Percentiles rank a stretch among this genome's conserved stretches.
These are phyloP conservation scores for Climacium dendroides DNA, from an alignment of 225 moss, liverwort and hornwort species.

Conservation along the genomic window DNA sequence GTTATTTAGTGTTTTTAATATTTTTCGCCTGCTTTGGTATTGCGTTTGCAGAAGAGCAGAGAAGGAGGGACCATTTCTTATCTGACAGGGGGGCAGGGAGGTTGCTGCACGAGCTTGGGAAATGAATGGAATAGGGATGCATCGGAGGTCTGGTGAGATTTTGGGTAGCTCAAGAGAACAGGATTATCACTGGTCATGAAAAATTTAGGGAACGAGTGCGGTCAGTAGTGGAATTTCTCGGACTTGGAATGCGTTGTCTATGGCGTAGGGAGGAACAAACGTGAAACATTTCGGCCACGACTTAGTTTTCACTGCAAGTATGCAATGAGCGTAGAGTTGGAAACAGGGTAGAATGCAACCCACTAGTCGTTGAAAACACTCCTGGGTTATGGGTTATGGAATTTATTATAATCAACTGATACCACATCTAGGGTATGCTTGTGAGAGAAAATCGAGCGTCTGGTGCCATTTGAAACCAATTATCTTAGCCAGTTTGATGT, in stretches of 20 bases:
- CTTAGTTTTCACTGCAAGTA: not conserved
- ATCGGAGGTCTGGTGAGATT: not conserved
- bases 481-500: not conserved
- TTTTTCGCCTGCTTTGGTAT: not conserved
- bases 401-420: not conserved
- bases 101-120: not conserved
- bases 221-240: not conserved
- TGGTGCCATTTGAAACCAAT: not conserved
- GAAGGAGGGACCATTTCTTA: not conserved
- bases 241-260: not conserved
- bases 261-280: not conserved
- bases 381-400: not conserved
- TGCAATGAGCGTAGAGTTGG: not conserved
- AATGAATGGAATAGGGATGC: not conserved
- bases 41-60: not conserved
- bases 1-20: not conserved
- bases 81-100: not conserved
- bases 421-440: not conserved
- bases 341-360: not conserved
- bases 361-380: not conserved
- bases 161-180: not conserved
- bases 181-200: not conserved
- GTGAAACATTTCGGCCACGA: not conserved
- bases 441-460: not conserved
- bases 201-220: not conserved